phyloP scores from a whole-genome alignment of 78 protist species.

The Isochrysis galbana region DNA sequence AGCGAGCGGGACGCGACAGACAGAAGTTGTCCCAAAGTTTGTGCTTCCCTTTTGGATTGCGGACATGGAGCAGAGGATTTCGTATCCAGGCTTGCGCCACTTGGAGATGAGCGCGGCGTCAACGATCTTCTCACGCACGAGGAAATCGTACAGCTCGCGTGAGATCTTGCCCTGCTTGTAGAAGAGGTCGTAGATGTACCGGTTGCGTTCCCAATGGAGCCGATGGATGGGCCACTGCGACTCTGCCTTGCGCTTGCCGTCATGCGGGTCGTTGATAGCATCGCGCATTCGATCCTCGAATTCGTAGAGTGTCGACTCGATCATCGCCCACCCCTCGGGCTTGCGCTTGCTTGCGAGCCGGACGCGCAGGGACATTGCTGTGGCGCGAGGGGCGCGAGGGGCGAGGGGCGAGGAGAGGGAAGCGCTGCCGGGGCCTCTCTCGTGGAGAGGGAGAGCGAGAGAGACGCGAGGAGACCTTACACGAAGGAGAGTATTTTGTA shows the following conservation, averaged over 20 bases:
- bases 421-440: too few relatives aligned
- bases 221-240: conserved; percentile 53
- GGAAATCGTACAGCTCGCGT: conserved; percentile 49
- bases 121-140: conserved; percentile 47
- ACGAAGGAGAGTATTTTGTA: too few relatives aligned
- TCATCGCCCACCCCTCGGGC: conserved; percentile 47
- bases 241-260: conserved; percentile 57
- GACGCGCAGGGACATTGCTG: not conserved
- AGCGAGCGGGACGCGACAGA: conserved; percentile 54
- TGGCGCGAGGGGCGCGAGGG: not conserved
- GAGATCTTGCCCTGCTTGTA: conserved; percentile 50
- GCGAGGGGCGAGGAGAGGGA: too few relatives aligned
- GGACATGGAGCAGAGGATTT: conserved; percentile 53
- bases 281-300: conserved; percentile 47
- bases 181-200: conserved; percentile 50
- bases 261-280: conserved; percentile 40
- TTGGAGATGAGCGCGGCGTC: conserved; percentile 56
- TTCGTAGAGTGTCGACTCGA: conserved; percentile 22
- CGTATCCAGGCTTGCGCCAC: conserved; percentile 64
- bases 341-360: conserved; percentile 11
- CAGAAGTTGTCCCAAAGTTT: conserved; percentile 50
- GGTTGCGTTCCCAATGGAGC: conserved; percentile 24
- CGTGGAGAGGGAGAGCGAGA: too few relatives aligned
- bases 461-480: too few relatives aligned
- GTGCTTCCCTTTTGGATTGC: conserved; percentile 35